Conservation (phyloP, 148 eudicot species). For the Pharnaceum exiguum region DNA sequence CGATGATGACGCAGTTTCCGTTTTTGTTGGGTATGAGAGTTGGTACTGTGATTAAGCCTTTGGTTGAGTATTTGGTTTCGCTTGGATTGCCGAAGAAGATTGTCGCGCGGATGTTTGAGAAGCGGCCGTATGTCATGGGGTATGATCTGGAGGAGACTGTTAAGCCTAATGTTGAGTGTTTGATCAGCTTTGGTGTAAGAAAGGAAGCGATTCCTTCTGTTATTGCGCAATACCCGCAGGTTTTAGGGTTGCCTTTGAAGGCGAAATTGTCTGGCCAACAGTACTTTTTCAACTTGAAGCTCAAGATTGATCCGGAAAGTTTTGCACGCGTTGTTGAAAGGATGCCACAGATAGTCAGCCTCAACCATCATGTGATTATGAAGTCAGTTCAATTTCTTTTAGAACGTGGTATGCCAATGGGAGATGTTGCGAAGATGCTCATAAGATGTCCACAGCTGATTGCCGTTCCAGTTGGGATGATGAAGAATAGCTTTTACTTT, state of each 20-base stretch:
- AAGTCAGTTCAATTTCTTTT: slow-evolving; percentile 83
- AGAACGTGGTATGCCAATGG: slow-evolving; percentile 50
- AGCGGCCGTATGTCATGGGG: slow-evolving; percentile 83
- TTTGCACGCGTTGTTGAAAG: slow-evolving; percentile 78
- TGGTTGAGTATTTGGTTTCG: slow-evolving; percentile 79
- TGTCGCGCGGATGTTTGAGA: slow-evolving; percentile 84
- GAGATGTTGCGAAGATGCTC: slow-evolving; percentile 72
- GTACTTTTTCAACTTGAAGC: slow-evolving; percentile 37
- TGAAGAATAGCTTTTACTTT: slow-evolving; percentile 75
- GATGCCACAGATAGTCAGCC: slow-evolving; percentile 83
- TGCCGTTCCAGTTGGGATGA: slow-evolving; percentile 84
- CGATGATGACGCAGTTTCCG: slow-evolving; percentile 73
- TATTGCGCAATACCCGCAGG: slow-evolving; percentile 93
- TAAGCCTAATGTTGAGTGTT: slow-evolving; percentile 65
- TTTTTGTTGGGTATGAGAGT: slow-evolving; percentile 95
- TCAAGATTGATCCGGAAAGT: slow-evolving; percentile 52
- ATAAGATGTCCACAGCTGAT: slow-evolving; percentile 87
- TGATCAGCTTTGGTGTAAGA: slow-evolving; percentile 57
- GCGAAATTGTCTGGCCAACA: slow-evolving; percentile 52
- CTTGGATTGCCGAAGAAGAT: slow-evolving; percentile 75
- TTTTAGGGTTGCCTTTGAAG: slow-evolving; percentile 68
- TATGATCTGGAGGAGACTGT: slow-evolving; percentile 65
- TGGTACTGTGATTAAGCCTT: slow-evolving; percentile 82
- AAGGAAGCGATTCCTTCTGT: slow-evolving; percentile 60
- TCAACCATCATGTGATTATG: slow-evolving; percentile 48